phyloP scores from a whole-genome alignment of 1,139 yeast genomes.

The Meyerozyma athensensis region DNA sequence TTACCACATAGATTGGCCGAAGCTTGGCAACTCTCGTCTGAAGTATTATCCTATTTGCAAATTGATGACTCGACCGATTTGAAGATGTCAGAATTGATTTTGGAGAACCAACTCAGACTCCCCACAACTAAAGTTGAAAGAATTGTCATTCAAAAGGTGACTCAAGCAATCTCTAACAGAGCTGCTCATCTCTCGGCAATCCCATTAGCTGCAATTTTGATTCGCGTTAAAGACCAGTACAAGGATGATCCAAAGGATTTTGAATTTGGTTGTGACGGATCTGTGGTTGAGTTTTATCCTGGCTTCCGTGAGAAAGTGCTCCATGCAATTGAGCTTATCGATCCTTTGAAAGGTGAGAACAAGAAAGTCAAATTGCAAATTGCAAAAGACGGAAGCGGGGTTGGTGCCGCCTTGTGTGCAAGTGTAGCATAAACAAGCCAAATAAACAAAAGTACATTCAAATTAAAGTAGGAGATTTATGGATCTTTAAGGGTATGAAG shows the following conservation, averaged over 20 bases:
- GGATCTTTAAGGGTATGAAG: too few relatives aligned
- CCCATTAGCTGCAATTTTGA: constrained; percentile 74
- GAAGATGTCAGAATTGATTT: constrained; percentile 57
- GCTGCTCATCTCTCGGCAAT: constrained; percentile 85
- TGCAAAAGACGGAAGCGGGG: constrained; percentile 94
- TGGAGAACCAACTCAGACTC: constrained; percentile 60
- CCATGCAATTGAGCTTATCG: constrained; percentile 66
- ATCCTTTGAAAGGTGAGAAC: constrained; percentile 66
- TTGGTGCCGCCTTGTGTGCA: constrained; percentile 95
- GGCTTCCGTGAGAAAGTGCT: constrained; percentile 73
- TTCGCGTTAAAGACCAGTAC: constrained; percentile 35
- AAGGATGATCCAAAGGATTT: constrained; percentile 60
- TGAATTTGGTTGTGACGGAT: constrained; percentile 93
- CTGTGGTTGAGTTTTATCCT: constrained; percentile 89
- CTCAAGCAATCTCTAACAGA: constrained; percentile 75
- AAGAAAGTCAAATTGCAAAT: constrained; percentile 69
- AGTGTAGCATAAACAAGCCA: constrained; percentile 20
- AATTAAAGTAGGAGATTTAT: too few relatives aligned
- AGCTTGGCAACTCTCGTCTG: constrained; percentile 78
- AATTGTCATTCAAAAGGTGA: constrained; percentile 60
- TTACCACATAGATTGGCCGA: constrained; percentile 64
- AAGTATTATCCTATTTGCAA: constrained; percentile 76
- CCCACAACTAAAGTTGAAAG: constrained; percentile 71
- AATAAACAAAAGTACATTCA: too few relatives aligned
- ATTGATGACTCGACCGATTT: constrained; percentile 73